Percentiles rank a stretch among this genome's conserved stretches.
phyloP scores from a whole-genome alignment of 2,329 filamentous ascomycete species.

The Colletotrichum somersetense region DNA sequence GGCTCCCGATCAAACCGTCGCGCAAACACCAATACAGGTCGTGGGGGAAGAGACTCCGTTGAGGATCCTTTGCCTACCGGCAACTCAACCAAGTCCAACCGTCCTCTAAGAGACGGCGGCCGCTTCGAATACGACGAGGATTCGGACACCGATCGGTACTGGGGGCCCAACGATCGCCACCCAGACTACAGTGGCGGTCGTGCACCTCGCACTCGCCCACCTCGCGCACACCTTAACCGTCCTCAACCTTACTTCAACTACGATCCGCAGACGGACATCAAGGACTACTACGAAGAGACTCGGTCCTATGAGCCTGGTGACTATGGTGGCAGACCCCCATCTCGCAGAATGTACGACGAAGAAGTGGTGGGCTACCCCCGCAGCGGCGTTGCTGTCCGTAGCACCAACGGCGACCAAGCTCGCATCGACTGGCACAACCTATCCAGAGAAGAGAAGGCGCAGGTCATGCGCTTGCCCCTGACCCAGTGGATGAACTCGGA shows the following conservation, averaged over 20 bases:
- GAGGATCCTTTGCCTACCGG: slow-evolving; percentile 25
- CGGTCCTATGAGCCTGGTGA: slow-evolving; percentile 34
- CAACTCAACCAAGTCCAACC: slow-evolving; percentile 28
- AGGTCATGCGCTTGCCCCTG: slow-evolving; percentile 59
- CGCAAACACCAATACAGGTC: not conserved
- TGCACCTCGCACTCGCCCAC: slow-evolving; percentile 34
- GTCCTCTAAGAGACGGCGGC: slow-evolving; percentile 26
- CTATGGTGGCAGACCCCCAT: slow-evolving; percentile 32
- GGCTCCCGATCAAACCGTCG: slow-evolving; percentile 31
- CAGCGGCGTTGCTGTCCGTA: slow-evolving; percentile 26
- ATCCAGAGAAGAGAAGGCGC: slow-evolving; percentile 54
- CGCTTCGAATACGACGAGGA: slow-evolving; percentile 39
- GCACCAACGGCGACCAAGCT: slow-evolving; percentile 39
- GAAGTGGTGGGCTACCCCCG: slow-evolving; percentile 37
- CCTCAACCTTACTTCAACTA: slow-evolving; percentile 35
- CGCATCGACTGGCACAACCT: slow-evolving; percentile 55
- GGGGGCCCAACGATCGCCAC: slow-evolving; percentile 29
- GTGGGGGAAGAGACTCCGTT: slow-evolving; percentile 7
- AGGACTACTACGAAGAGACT: slow-evolving; percentile 39
- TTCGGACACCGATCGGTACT: slow-evolving; percentile 37
- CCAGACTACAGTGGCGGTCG: slow-evolving; percentile 39
- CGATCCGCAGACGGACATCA: slow-evolving; percentile 28
- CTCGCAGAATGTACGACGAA: slow-evolving; percentile 40
- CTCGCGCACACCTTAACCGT: slow-evolving; percentile 41
- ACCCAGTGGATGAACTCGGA: slow-evolving; percentile 62